These are phyloP conservation scores for Mentha longifolia DNA, from an alignment of 257 asterid genomes.

Conservation along the genomic window DNA sequence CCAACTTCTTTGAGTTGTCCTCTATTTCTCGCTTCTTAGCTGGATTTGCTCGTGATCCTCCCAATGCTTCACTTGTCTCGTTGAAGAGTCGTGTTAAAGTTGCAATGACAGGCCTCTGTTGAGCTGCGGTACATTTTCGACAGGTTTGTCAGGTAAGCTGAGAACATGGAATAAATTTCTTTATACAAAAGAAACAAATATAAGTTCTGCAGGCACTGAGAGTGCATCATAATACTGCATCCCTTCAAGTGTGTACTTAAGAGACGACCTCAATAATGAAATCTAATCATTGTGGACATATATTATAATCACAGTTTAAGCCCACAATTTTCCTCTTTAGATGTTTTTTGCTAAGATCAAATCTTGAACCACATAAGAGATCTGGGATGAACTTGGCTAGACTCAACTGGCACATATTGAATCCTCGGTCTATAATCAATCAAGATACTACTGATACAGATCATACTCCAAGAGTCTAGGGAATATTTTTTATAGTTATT, in stretches of 20 bases:
- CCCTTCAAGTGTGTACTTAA: background rate
- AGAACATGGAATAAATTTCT: slow-evolving; percentile 1
- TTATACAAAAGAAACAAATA: background rate
- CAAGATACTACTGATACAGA: background rate
- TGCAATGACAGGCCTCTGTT: slow-evolving; percentile 83
- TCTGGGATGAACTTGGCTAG: background rate
- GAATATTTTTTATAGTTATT: background rate
- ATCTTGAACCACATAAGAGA: background rate
- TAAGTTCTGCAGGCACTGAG: background rate
- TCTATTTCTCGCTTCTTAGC: slow-evolving; percentile 94
- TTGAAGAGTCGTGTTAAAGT: slow-evolving; percentile 85
- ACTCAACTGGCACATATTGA: background rate
- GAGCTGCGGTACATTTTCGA: slow-evolving; percentile 57
- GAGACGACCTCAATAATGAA: slow-evolving; percentile 3
- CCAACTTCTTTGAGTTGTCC: slow-evolving; percentile 90
- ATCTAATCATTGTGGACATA: background rate
- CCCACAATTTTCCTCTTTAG: background rate
- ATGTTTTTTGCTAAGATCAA: background rate
- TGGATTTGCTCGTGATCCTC: slow-evolving; percentile 90
- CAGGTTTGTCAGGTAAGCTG: slow-evolving; percentile 10
- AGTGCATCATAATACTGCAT: background rate
- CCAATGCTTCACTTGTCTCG: slow-evolving; percentile 89
- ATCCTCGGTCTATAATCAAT: background rate
- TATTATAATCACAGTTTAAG: background rate
- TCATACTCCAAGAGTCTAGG: background rate